Percentiles rank a stretch among this genome's conserved stretches.
phyloP scores from a whole-genome alignment of 306 rosid genomes.

The Fragaria vesca region DNA sequence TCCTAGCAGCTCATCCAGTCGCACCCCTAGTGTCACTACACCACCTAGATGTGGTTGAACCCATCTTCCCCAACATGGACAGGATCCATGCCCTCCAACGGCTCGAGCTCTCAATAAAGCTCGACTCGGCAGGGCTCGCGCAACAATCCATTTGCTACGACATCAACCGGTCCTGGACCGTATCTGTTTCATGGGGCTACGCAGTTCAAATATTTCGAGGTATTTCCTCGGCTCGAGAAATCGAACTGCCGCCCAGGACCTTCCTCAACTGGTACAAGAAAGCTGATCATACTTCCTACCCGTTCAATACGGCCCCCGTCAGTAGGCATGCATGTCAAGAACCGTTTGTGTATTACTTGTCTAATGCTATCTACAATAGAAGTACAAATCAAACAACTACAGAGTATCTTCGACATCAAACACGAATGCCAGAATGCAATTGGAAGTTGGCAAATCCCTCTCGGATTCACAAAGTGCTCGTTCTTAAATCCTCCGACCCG shows the following conservation, averaged over 20 bases:
- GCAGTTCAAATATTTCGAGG: constrained; percentile 72
- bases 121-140: constrained; percentile 57
- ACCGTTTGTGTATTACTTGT: constrained; percentile 54
- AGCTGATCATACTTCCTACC: constrained; percentile 40
- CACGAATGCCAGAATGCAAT: constrained; percentile 32
- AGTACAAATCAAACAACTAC: constrained; percentile 26
- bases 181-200: constrained; percentile 72
- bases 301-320: constrained; percentile 58
- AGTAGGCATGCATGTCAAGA: constrained; percentile 45
- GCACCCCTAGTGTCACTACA: constrained; percentile 68
- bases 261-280: constrained; percentile 61
- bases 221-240: constrained; percentile 46
- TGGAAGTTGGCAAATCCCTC: constrained; percentile 64
- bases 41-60: constrained; percentile 68
- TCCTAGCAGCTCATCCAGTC: constrained; percentile 69
- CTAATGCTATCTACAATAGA: background rate
- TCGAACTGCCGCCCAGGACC: constrained; percentile 66
- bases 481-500: constrained; percentile 51
- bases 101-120: constrained; percentile 39
- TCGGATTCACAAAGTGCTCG: constrained; percentile 34
- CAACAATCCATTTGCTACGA: constrained; percentile 86
- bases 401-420: constrained; percentile 28
- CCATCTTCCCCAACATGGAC: constrained; percentile 59
- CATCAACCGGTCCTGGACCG: constrained; percentile 52
- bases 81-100: constrained; percentile 46